Evolutionary conservation across 257 asterid species (phyloP).

Genomic region (Ehretia macrophylla): DNA sequence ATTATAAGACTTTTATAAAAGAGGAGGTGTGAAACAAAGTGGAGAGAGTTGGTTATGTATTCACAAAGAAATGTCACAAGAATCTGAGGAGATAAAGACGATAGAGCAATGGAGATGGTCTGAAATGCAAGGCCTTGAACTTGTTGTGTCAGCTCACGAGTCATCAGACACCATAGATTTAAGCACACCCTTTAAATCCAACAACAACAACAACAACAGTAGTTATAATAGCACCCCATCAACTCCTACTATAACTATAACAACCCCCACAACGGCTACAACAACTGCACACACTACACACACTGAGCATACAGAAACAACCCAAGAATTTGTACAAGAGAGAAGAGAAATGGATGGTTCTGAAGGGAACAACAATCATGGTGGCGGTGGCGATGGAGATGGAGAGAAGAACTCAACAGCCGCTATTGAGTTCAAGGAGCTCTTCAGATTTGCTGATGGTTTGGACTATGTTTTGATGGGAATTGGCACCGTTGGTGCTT

Average conservation of each 20-base stretch:
- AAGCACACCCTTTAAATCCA: constrained; percentile 40
- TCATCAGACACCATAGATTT: constrained; percentile 14
- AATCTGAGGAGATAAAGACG: constrained; percentile 52
- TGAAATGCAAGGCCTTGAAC: constrained; percentile 76
- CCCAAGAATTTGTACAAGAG: constrained; percentile 16
- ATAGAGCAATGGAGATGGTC: constrained; percentile 83
- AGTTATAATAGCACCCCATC: no score
- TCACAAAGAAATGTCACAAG: constrained; percentile 52
- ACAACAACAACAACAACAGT: constrained; percentile 14
- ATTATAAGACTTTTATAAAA: no score
- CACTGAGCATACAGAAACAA: not conserved
- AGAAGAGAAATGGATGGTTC: constrained; percentile 36
- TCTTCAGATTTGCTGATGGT: constrained; percentile 90
- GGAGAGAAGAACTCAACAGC: constrained; percentile 44
- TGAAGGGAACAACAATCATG: constrained; percentile 34
- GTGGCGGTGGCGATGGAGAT: constrained; percentile 20
- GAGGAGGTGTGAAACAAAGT: constrained; percentile 17
- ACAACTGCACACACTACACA: not conserved
- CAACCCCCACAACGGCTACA: not conserved
- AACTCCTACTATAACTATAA: constrained; percentile 7
- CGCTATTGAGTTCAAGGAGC: constrained; percentile 48
- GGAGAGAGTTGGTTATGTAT: constrained; percentile 17
- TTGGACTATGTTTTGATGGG: constrained; percentile 71
- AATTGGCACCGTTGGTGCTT: constrained; percentile 85
- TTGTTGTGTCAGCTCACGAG: constrained; percentile 46